phyloP scores from a whole-genome alignment of 2,329 filamentous ascomycete species.

The Fusarium verrucosum region DNA sequence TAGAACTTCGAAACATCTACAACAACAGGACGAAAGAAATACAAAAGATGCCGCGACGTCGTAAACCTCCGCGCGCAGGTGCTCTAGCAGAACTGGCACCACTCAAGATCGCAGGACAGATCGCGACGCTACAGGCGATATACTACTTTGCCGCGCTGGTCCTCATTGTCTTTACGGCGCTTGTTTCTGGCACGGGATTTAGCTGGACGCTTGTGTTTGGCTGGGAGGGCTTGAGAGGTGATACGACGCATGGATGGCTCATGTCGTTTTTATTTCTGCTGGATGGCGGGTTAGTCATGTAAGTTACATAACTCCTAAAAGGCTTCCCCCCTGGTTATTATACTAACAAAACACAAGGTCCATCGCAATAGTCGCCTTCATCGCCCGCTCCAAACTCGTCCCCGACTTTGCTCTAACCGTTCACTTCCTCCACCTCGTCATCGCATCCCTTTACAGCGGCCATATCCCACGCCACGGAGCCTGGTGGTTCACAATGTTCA shows the following conservation, averaged over 20 bases:
- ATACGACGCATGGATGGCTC: constrained; percentile 70
- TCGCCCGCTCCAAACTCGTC: constrained; percentile 91
- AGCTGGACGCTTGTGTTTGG: constrained; percentile 64
- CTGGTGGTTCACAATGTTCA: constrained; percentile 79
- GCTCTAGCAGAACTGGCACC: constrained; percentile 70
- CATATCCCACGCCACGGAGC: constrained; percentile 79
- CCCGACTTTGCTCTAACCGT: constrained; percentile 94
- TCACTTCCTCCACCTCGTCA: constrained; percentile 81
- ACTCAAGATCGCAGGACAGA: constrained; percentile 67
- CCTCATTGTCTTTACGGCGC: constrained; percentile 66
- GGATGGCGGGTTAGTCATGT: constrained; percentile 64
- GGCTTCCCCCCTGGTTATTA: neutral
- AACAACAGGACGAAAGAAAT: neutral
- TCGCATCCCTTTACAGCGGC: constrained; percentile 81
- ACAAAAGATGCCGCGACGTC: constrained; percentile 61
- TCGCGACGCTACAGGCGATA: constrained; percentile 64
- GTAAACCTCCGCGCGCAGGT: constrained; percentile 67
- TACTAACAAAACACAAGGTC: constrained; percentile 64
- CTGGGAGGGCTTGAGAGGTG: constrained; percentile 67
- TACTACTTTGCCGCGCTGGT: constrained; percentile 63
- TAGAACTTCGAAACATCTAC: neutral
- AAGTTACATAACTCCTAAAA: constrained; percentile 38
- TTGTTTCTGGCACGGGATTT: constrained; percentile 66
- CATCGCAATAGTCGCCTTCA: constrained; percentile 81
- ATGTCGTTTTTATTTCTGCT: constrained; percentile 67